Evolutionary conservation across 208 protist species (phyloP), one percentile per base, ranked within the genome.

Genomic region (Wallacemonas rigidus): DNA sequence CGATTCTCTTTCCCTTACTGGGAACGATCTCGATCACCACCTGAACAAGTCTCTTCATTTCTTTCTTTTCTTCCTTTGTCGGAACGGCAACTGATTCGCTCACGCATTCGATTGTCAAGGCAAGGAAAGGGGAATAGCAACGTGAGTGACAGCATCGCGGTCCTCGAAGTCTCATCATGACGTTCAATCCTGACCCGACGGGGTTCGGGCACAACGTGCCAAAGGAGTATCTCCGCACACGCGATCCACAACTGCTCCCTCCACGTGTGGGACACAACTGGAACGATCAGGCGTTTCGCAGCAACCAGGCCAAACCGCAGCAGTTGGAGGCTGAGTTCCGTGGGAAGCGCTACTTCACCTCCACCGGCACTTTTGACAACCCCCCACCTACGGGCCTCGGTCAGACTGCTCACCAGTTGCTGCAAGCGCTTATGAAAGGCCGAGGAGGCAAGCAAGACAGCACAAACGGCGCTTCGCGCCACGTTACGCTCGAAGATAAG

Each of bases 401-500:
- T 38, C 67, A 69, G 65, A 88, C 89, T 12, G 92, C 92, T 15
- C 74, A 89, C 44, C 88, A 95, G 79, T 82, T 96, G n/a, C 63
- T 96, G 4, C 76, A 83, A 44, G 80, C 91, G 9, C 76, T 94
- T 38, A 64, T 50, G 54, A 62, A 63, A 14, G 47, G 54, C 26
- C 44, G 60, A 5, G 17, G 50, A 4, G 35, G 45, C 15, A 67
- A 67, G 56, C 17, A 60, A 12, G 50, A 17, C 12, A 60, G 55
- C 44, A n/a, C 60, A 9, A 73, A 63, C 68, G 56, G 54, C 15
- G 61, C 68, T 40, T 68, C 71, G 36, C 55, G 69, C 4, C 90
- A 80, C 69, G 82, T 98, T 6, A 94, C 86, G 9, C 85, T 98
- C 47, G 95, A 98, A 47, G 82, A 97, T 68, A 97, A 98, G 73